Percentiles rank a stretch among this genome's conserved stretches.
Conservation (phyloP, 1,284 basidiomycete genomes). For the Waitea zeae region DNA sequence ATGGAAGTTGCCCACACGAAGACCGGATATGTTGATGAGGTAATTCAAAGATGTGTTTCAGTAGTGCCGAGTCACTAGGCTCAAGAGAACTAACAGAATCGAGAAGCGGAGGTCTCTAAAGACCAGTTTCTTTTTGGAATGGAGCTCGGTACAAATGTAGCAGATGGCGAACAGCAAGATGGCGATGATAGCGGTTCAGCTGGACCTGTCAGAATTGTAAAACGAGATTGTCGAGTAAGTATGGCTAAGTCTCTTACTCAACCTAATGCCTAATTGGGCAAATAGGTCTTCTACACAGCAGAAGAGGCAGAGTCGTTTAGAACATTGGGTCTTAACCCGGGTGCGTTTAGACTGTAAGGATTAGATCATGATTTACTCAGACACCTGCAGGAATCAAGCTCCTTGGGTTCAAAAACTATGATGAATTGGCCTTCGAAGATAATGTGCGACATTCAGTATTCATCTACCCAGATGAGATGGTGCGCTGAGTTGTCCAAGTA, state of each 20-base stretch:
- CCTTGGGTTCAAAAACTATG: conserved; percentile 79
- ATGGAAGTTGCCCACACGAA: conserved; percentile 58
- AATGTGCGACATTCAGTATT: conserved; percentile 88
- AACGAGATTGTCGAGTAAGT: no score
- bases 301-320: conserved; percentile 74
- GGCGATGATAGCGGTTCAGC: conserved; percentile 14
- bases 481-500: conserved; percentile 15
- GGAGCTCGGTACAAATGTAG: conserved; percentile 27
- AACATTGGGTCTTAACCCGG: conserved; percentile 59
- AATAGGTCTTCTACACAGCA: conserved; percentile 51
- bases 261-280: neutral
- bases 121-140: conserved; percentile 44
- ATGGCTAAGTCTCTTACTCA: no score
- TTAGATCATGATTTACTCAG: conserved; percentile 1
- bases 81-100: conserved; percentile 32
- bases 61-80: neutral
- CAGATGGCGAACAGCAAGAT: conserved; percentile 27
- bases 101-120: conserved; percentile 39
- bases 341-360: conserved; percentile 20
- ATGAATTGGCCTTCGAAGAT: conserved; percentile 64
- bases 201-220: no score
- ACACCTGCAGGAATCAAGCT: conserved; percentile 52
- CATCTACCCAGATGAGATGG: conserved; percentile 84
- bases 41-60: no score
- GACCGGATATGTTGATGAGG: conserved; percentile 69